phyloP scores from a whole-genome alignment of 2,329 filamentous ascomycete genomes.

The Fusarium musae region DNA sequence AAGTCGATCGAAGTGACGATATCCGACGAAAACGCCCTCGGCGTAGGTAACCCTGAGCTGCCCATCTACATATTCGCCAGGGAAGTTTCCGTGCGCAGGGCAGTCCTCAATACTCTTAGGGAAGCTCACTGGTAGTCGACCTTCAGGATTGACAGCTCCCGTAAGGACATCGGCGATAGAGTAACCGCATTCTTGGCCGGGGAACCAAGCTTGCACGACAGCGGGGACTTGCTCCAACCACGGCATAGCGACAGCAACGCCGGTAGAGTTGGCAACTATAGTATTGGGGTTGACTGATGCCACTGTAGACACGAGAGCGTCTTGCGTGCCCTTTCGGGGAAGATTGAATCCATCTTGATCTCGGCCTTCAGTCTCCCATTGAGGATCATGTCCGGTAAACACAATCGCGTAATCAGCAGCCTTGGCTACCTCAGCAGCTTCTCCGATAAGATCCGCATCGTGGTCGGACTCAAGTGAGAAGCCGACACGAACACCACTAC shows the following conservation, averaged over 20 bases:
- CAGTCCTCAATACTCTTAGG: conserved; percentile 68
- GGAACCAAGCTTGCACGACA: conserved; percentile 74
- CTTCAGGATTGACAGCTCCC: conserved; percentile 71
- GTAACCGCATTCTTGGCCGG: conserved; percentile 75
- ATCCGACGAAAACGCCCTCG: conserved; percentile 75
- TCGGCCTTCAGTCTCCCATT: conserved; percentile 63
- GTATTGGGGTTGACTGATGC: conserved; percentile 67
- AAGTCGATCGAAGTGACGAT: conserved; percentile 71
- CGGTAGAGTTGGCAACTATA: conserved; percentile 71
- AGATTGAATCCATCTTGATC: conserved; percentile 77
- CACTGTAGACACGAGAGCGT: conserved; percentile 67
- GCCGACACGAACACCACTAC: conserved; percentile 45
- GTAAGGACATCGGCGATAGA: conserved; percentile 73
- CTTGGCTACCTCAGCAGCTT: conserved; percentile 67
- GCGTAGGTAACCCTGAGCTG: conserved; percentile 64
- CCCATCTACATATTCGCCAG: conserved; percentile 52
- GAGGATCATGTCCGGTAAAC: conserved; percentile 66
- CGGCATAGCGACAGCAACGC: conserved; percentile 68
- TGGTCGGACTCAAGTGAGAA: conserved; percentile 46
- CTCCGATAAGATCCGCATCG: conserved; percentile 48
- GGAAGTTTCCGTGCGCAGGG: conserved; percentile 71
- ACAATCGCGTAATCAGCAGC: conserved; percentile 68
- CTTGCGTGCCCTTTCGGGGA: conserved; percentile 62
- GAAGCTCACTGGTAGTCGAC: conserved; percentile 71
- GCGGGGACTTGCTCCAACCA: conserved; percentile 65